These are phyloP conservation scores for Monosporascus sp. DNA, from an alignment of 2,329 filamentous ascomycete species.

Conservation along the genomic window DNA sequence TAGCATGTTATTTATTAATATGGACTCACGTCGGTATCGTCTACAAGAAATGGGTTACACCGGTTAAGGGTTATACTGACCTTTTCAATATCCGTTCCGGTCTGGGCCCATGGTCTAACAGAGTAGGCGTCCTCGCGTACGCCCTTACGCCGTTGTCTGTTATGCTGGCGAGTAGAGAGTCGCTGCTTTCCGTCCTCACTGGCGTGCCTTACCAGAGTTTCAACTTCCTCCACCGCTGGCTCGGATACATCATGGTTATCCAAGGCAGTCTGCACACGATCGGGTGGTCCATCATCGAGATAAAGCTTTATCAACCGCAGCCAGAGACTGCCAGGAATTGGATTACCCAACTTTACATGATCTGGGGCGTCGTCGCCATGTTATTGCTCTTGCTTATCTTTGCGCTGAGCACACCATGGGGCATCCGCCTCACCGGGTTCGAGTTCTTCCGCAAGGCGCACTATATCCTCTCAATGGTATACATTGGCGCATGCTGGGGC, in stretches of 20 bases:
- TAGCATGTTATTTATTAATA: slow-evolving; percentile 59
- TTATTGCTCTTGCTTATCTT: slow-evolving; percentile 57
- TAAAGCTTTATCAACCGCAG: slow-evolving; percentile 65
- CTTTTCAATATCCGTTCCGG: slow-evolving; percentile 60
- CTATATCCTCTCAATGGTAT: slow-evolving; percentile 67
- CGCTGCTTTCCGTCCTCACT: slow-evolving; percentile 62
- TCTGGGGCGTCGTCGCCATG: slow-evolving; percentile 69
- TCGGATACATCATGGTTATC: slow-evolving; percentile 65
- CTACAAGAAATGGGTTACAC: slow-evolving; percentile 66
- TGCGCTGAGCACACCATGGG: slow-evolving; percentile 51
- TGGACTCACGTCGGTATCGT: slow-evolving; percentile 65
- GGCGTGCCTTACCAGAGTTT: slow-evolving; percentile 73
- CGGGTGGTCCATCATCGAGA: slow-evolving; percentile 64
- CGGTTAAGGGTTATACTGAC: slow-evolving; percentile 50
- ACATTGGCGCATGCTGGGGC: slow-evolving; percentile 69
- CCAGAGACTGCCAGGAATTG: slow-evolving; percentile 52
- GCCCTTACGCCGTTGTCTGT: slow-evolving; percentile 68
- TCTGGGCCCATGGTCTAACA: slow-evolving; percentile 63
- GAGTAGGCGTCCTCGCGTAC: slow-evolving; percentile 66
- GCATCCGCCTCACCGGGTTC: slow-evolving; percentile 64
- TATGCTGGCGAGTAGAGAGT: slow-evolving; percentile 63
- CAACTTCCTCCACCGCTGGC: slow-evolving; percentile 73
- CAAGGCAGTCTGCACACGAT: slow-evolving; percentile 67
- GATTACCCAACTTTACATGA: slow-evolving; percentile 61
- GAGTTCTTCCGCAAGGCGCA: slow-evolving; percentile 73